Conservation (phyloP, 140 eudicot genomes). For the Senecio squalidus region DNA sequence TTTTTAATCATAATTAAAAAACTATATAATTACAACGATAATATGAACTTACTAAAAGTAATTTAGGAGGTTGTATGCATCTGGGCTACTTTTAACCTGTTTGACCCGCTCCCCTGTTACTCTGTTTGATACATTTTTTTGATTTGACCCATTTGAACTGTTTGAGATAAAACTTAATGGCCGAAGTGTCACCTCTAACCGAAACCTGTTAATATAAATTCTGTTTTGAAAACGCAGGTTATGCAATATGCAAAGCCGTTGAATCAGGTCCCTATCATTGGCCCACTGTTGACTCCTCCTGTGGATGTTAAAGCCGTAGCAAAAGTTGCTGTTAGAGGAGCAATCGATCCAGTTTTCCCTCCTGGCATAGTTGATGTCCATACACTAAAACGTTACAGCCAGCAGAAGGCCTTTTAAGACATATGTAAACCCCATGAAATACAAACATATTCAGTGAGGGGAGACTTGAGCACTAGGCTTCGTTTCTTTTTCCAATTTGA, state of each 20-base stretch:
- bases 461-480: constrained; percentile 1
- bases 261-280: constrained; percentile 62
- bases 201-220: background rate
- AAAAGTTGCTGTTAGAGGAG: constrained; percentile 85
- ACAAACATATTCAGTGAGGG: background rate
- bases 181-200: background rate
- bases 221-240: constrained; percentile 43
- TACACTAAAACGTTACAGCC: constrained; percentile 61
- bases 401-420: constrained; percentile 41
- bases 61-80: background rate
- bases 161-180: background rate
- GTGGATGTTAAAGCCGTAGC: constrained; percentile 82
- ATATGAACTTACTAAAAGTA: background rate
- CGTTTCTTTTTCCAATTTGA: constrained; percentile 10
- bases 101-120: background rate
- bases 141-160: background rate
- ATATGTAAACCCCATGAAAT: background rate
- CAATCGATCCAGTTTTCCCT: constrained; percentile 87
- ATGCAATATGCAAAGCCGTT: constrained; percentile 67
- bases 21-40: background rate
- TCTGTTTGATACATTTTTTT: background rate
- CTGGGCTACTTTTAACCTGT: background rate
- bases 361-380: constrained; percentile 81
- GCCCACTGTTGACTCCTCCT: constrained; percentile 80
- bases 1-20: too few relatives aligned